Conservation (phyloP, 2,329 filamentous ascomycete genomes). For the Trichoderma cornu-damae region DNA sequence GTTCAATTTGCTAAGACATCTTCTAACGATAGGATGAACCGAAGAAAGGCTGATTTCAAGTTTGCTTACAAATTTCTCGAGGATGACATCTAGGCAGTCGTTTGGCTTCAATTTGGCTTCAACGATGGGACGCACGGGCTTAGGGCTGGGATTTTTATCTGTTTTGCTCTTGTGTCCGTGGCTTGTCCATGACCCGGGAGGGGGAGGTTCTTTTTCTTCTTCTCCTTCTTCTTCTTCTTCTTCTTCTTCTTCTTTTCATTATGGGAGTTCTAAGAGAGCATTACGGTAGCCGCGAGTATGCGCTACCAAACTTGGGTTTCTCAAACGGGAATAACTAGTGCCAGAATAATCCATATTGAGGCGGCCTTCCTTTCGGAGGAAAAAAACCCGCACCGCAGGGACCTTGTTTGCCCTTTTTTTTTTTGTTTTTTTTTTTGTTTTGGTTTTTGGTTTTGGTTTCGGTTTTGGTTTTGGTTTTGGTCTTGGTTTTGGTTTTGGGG, state of each 20-base stretch:
- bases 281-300: slow-evolving; percentile 11
- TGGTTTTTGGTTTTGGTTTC: neutral
- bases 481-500: too few relatives aligned
- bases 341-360: slow-evolving; percentile 12
- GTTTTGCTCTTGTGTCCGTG: slow-evolving; percentile 13
- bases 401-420: neutral
- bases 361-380: neutral
- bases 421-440: neutral
- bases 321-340: slow-evolving; percentile 15
- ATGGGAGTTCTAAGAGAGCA: slow-evolving; percentile 18
- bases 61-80: slow-evolving; percentile 98
- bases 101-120: too few relatives aligned
- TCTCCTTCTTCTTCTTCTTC: neutral
- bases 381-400: neutral
- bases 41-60: slow-evolving; percentile 94
- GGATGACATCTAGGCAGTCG: slow-evolving; percentile 63
- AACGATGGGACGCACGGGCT: slow-evolving; percentile 8
- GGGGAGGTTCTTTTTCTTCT: neutral
- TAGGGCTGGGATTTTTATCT: neutral
- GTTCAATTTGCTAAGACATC: neutral
- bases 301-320: slow-evolving; percentile 17
- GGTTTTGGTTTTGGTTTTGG: too few relatives aligned
- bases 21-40: slow-evolving; percentile 80
- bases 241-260: neutral
- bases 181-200: neutral